Evolutionary conservation across 768 basidiomycete genomes (phyloP), one percentile per base, ranked within the genome.

Genomic region (Pisolithus tinctorius): DNA sequence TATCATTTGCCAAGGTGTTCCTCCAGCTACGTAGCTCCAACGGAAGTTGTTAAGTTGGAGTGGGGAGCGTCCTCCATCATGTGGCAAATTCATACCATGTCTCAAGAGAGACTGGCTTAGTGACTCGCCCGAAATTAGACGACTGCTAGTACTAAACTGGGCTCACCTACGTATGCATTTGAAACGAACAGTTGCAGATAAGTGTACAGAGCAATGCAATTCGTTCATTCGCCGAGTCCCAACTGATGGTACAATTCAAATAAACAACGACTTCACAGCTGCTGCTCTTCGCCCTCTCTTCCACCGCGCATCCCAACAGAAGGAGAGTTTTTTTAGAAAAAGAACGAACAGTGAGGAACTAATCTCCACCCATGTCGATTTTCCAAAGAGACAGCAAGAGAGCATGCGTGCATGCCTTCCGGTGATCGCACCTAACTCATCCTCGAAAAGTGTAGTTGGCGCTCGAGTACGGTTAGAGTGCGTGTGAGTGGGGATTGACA

Each of bases 391-490:
- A 55, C 45, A 52, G 54, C 54, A 59, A 52, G 51, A 52, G 61
- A 61, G 63, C 59, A 47, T 55, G 51, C 60, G 61, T 60, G 62
- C 60, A 58, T 45, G 57, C 51, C 43, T 56, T 16, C 49, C 52
- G 57, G 52, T 52, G 53, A 57, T 53, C 42, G 3, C 10, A 55
- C 51, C 49, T 46, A 51, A 55, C 55, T 54, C 54, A 55, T 47
- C 41, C 43, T 29, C 26, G 16, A 27, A n/a, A 26, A 27, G 20
- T 11, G 20, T 13, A 5, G 25, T 42, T 9, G 20, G 20, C 23
- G 45, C 56, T 56, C 36, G 49, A 50, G 43, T 27, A n/a, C 14
- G 43, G 43, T 13, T 27, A 27, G 43, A 47, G 20, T 37, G 45
- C 45, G 20, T 6, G 37, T 2, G 16, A 27, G 9, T 36, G 7